Conservation (phyloP, 23 red algal genomes). For the Gracilaria caudata region DNA sequence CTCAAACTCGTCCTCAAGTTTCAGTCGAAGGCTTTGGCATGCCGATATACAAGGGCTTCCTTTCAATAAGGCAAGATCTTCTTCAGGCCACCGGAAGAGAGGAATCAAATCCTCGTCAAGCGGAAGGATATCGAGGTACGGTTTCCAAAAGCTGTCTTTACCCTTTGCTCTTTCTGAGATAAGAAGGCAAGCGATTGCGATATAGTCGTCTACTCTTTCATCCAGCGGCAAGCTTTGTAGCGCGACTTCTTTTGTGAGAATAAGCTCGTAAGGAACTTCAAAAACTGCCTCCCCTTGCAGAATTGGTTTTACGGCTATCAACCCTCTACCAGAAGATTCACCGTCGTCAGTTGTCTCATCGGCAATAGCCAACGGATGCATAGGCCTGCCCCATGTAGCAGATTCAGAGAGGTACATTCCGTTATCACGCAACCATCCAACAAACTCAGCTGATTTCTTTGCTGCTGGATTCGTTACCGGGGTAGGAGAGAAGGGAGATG, state of each 20-base stretch:
- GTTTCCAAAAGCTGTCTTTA: constrained; percentile 85
- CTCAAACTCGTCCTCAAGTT: constrained; percentile 78
- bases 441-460: constrained; percentile 32
- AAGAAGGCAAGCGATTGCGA: constrained; percentile 88
- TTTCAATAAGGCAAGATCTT: constrained; percentile 71
- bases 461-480: neutral
- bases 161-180: constrained; percentile 75
- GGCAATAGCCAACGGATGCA: constrained; percentile 85
- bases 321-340: constrained; percentile 82
- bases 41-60: constrained; percentile 83
- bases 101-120: constrained; percentile 71
- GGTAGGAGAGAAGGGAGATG: neutral
- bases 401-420: constrained; percentile 86
- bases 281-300: constrained; percentile 90
- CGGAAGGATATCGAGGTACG: constrained; percentile 91
- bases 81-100: constrained; percentile 87
- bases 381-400: constrained; percentile 78
- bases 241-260: constrained; percentile 78
- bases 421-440: constrained; percentile 85
- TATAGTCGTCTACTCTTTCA: constrained; percentile 76
- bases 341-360: constrained; percentile 92
- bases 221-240: constrained; percentile 56
- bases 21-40: constrained; percentile 59
- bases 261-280: constrained; percentile 78
- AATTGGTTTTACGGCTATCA: constrained; percentile 78